Percentiles rank a stretch among this genome's conserved stretches.
Conservation (phyloP, 805 yeast species). For the Candida rishiriensis region DNA sequence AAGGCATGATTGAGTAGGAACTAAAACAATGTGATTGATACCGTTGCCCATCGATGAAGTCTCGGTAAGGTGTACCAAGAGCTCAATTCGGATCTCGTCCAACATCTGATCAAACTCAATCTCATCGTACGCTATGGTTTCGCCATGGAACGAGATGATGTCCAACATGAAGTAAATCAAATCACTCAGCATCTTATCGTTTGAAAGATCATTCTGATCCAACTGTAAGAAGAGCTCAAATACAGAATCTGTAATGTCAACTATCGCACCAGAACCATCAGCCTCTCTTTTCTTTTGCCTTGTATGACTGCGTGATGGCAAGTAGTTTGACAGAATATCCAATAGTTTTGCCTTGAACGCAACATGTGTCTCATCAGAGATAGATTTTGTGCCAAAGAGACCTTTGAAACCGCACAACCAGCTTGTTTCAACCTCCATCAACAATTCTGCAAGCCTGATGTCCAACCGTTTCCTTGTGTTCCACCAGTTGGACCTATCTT, state of each 20-base stretch:
- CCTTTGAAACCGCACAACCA: slow-evolving; percentile 82
- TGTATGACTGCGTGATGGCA: slow-evolving; percentile 31
- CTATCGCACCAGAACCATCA: not conserved
- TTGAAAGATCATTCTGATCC: slow-evolving; percentile 33
- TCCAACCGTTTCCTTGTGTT: slow-evolving; percentile 59
- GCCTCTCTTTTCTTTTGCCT: slow-evolving; percentile 3
- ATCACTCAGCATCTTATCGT: slow-evolving; percentile 45
- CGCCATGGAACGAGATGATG: slow-evolving; percentile 57
- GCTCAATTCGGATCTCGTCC: slow-evolving; percentile 45
- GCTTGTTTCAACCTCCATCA: slow-evolving; percentile 51
- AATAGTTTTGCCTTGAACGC: slow-evolving; percentile 36
- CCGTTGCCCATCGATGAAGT: too few species aligned
- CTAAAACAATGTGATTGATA: slow-evolving; percentile 56
- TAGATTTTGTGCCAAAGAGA: slow-evolving; percentile 40
- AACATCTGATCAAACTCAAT: slow-evolving; percentile 54
- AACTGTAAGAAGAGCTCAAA: slow-evolving; percentile 48
- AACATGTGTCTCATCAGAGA: slow-evolving; percentile 23
- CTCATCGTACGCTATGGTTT: slow-evolving; percentile 59
- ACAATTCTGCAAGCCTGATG: slow-evolving; percentile 43
- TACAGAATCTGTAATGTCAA: slow-evolving; percentile 41
- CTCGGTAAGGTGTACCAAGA: slow-evolving; percentile 30
- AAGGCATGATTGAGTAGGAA: slow-evolving; percentile 65
- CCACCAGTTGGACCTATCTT: slow-evolving; percentile 79
- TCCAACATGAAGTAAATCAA: slow-evolving; percentile 60
- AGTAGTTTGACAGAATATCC: slow-evolving; percentile 36